Base-by-base conservation (phyloP, 805 yeast genomes). In the Nakazawaea ishiwadae region DNA sequence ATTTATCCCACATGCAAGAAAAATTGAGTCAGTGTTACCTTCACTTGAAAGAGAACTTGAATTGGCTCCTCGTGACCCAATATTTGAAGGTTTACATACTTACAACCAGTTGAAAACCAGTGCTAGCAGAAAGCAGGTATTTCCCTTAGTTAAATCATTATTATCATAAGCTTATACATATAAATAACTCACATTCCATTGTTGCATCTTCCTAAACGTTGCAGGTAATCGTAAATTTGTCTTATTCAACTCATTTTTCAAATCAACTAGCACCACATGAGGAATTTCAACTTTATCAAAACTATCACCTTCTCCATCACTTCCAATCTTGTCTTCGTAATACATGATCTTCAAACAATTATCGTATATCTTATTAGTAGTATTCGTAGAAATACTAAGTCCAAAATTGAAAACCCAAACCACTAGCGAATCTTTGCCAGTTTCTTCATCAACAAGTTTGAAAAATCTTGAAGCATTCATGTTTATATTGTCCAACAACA, bases 121-220 rank as follows among this genome's bases (percentile, higher is more conserved):
- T 6, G 90, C 91, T 1, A 84, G 93, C 27, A 72, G 97, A 52
- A 90, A 90, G 56, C 95, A 85, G 56, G 86, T 89, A 10, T 96
- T 86, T 4, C 97, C 97, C 1, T 54, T 67, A 11, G 41, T 74
- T 26, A 50, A 53, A 24, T 31, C 43, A 33, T 17, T 38, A 14
- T 20, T 44, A 11, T 17, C 31, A 19, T 31, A 41, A 12, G 19
- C 31, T 40, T 29, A 27, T 39, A 49, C 27, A 40, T 30, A 48
- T 29, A 62, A 35, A 45, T 55, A 60, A 21, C 59, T 49, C 15
- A 54, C 47, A 5, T 49, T 54, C 67, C 67, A 63, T n/a, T 48
- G 48, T 15, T 54, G 50, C 40, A 57, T 49, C 3, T 17, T 33
- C 16, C 42, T 41, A 26, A 51, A 49, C 7, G 34, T 24, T 5